Conservation (phyloP, 2,329 filamentous ascomycete genomes). For the Calonectria montana region DNA sequence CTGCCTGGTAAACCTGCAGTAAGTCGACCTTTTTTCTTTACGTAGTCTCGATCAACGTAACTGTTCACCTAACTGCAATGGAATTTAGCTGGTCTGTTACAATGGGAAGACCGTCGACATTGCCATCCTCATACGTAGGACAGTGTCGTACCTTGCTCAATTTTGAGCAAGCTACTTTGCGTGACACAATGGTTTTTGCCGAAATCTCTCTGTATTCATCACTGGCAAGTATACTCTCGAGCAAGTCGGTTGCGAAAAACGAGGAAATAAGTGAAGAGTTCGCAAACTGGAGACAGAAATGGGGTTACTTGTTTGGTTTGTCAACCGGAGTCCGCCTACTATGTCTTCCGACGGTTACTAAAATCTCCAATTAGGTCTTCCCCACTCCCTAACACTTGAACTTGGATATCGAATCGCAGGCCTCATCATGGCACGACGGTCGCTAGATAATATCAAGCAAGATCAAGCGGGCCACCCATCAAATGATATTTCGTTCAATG, state of each 20-base stretch:
- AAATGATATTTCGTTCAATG: background rate
- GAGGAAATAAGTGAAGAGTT: constrained; percentile 12
- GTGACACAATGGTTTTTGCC: constrained; percentile 54
- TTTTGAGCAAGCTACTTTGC: constrained; percentile 55
- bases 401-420: background rate
- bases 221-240: constrained; percentile 22
- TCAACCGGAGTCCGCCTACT: too few species aligned
- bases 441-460: background rate
- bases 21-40: background rate
- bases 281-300: constrained; percentile 31
- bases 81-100: constrained; percentile 52
- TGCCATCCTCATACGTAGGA: constrained; percentile 51
- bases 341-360: background rate
- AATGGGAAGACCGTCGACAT: constrained; percentile 52
- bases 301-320: constrained; percentile 30
- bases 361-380: background rate
- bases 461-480: too few species aligned
- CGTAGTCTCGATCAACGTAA: too few species aligned
- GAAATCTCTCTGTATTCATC: constrained; percentile 52
- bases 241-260: too few species aligned
- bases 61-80: background rate
- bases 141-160: constrained; percentile 54
- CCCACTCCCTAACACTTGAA: background rate
- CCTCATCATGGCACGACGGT: background rate
- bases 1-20: constrained; percentile 34